Evolutionary conservation across 1,284 basidiomycete species (phyloP).

Genomic region (Clitocybe nebularis): DNA sequence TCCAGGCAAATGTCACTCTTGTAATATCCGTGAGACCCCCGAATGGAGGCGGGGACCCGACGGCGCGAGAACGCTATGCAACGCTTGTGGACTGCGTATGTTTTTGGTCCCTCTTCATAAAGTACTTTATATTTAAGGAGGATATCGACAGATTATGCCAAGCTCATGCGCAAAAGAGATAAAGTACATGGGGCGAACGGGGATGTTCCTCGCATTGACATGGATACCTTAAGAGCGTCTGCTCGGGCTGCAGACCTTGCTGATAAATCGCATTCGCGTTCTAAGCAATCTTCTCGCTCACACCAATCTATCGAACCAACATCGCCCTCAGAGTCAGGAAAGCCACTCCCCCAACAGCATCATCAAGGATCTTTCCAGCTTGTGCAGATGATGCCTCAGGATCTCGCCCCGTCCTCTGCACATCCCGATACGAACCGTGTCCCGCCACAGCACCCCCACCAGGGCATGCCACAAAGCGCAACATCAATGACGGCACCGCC

Average conservation of each 20-base stretch:
- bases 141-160: conserved; percentile 60
- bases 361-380: conserved; percentile 57
- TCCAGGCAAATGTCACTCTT: conserved; percentile 79
- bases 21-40: conserved; percentile 80
- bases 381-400: conserved; percentile 30
- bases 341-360: conserved; percentile 37
- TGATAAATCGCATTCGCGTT: conserved; percentile 28
- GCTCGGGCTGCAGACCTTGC: conserved; percentile 52
- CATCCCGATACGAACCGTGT: conserved; percentile 16
- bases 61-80: conserved; percentile 75
- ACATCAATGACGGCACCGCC: conserved; percentile 24
- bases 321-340: conserved; percentile 21
- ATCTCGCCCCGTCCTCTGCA: conserved; percentile 14
- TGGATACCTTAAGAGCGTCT: conserved; percentile 70
- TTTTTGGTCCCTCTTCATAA: conserved; percentile 23
- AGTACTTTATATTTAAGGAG: conserved; percentile 9
- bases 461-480: conserved; percentile 9
- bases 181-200: conserved; percentile 54
- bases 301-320: conserved; percentile 17
- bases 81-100: conserved; percentile 79
- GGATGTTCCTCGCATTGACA: conserved; percentile 54
- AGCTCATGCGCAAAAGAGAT: conserved; percentile 70
- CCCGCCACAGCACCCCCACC: conserved; percentile 16
- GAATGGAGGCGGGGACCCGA: conserved; percentile 80
- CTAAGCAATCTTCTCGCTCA: conserved; percentile 19